Conservation (phyloP, 2,329 filamentous ascomycete species). For the Pyricularia sp. region DNA sequence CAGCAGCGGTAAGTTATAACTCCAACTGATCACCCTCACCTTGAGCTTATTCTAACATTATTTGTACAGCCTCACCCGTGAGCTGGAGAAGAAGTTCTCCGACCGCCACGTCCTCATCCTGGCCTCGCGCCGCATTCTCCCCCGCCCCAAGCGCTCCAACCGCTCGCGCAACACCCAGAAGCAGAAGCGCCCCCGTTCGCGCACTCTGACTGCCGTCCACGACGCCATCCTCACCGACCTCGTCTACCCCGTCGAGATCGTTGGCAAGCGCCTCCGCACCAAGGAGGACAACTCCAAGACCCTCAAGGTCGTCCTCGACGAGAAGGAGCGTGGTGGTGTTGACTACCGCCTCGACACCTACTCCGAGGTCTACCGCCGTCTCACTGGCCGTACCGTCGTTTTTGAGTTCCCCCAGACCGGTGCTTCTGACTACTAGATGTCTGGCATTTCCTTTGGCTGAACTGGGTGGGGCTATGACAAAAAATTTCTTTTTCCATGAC, state of each 20-base stretch:
- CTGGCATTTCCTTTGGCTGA: background rate
- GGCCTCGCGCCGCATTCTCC: conserved; percentile 95
- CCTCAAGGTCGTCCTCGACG: conserved; percentile 97
- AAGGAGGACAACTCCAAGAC: conserved; percentile 98
- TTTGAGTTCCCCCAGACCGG: conserved; percentile 96
- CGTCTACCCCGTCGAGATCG: conserved; percentile 99
- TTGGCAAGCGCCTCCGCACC: conserved; percentile 97
- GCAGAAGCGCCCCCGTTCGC: conserved; percentile 97
- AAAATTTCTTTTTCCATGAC: conserved; percentile 3
- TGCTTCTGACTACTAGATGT: conserved; percentile 65
- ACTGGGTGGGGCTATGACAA: background rate
- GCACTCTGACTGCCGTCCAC: conserved; percentile 97
- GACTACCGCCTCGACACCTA: conserved; percentile 99
- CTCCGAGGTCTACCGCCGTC: conserved; percentile 96
- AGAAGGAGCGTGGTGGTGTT: conserved; percentile 99
- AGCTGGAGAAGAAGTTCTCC: conserved; percentile 99
- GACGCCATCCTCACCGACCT: conserved; percentile 96
- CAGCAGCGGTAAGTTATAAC: conserved; percentile 83
- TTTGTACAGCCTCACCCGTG: conserved; percentile 75
- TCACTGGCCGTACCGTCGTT: conserved; percentile 91
- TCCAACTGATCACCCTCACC: background rate
- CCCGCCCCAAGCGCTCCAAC: conserved; percentile 96
- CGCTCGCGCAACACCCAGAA: conserved; percentile 93
- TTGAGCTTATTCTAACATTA: too few relatives aligned
- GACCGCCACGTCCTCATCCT: conserved; percentile 99